These are phyloP conservation scores for Podila epicladia DNA, from an alignment of 192 early-diverging fungal species.

Conservation along the genomic window DNA sequence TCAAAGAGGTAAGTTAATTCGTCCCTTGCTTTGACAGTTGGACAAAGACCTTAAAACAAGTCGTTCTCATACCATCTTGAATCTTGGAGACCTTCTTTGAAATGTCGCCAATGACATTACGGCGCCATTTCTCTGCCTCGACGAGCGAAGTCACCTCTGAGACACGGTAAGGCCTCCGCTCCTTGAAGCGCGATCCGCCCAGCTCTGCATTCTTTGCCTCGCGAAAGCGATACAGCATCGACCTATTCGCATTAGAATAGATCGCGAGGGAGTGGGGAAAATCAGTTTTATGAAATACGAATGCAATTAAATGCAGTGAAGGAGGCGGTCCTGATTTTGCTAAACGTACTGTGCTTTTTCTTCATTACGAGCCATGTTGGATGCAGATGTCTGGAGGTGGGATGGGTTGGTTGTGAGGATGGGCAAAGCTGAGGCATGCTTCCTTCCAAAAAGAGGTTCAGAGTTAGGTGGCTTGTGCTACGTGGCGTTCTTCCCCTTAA, in stretches of 20 bases:
- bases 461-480: no score
- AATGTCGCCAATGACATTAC: conserved; percentile 90
- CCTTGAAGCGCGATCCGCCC: conserved; percentile 69
- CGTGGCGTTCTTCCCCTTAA: no score
- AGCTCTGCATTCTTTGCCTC: conserved; percentile 90
- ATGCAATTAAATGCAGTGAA: neutral
- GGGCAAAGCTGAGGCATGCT: no score
- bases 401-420: neutral
- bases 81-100: conserved; percentile 89
- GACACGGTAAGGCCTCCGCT: conserved; percentile 81
- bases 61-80: conserved; percentile 72
- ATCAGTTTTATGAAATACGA: neutral
- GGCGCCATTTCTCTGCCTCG: conserved; percentile 94
- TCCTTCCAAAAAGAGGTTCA: no score
- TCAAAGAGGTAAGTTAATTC: neutral
- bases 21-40: neutral
- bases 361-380: conserved; percentile 89
- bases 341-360: conserved; percentile 89
- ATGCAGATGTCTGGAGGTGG: conserved; percentile 5
- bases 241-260: conserved; percentile 34
- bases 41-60: no score
- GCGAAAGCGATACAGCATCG: conserved; percentile 97
- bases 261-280: neutral
- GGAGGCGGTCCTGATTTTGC: neutral
- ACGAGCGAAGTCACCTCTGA: conserved; percentile 71